phyloP scores from a whole-genome alignment of 2,329 filamentous ascomycete genomes.

The Sarocladium kiliense region DNA sequence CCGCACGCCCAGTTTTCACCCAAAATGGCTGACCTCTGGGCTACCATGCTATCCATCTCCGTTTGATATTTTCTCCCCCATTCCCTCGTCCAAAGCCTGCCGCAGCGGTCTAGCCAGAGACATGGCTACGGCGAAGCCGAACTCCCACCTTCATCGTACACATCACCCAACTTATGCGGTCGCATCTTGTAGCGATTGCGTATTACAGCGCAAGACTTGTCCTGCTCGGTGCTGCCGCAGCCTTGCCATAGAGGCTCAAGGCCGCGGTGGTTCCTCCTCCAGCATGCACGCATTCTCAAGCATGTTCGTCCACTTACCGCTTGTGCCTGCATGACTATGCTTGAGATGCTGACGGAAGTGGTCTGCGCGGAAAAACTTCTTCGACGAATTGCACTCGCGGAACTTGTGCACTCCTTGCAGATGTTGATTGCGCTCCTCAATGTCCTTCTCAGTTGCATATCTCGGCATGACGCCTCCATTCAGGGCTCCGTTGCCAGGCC shows the following conservation, averaged over 20 bases:
- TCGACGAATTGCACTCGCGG: constrained; percentile 93
- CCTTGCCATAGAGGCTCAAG: constrained; percentile 36
- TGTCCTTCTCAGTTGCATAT: constrained; percentile 71
- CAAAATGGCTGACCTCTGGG: neutral
- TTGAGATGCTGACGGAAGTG: constrained; percentile 98
- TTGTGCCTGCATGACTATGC: constrained; percentile 92
- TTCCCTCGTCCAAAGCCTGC: neutral
- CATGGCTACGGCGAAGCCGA: neutral
- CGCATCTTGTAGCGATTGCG: neutral
- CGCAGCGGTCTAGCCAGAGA: neutral
- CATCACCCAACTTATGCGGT: neutral
- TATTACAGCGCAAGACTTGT: neutral
- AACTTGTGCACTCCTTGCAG: constrained; percentile 93
- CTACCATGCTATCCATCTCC: neutral
- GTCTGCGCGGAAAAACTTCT: constrained; percentile 96
- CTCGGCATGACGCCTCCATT: constrained; percentile 31
- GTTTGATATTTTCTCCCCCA: neutral
- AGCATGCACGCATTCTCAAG: constrained; percentile 96
- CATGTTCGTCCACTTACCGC: constrained; percentile 98
- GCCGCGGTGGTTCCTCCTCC: constrained; percentile 61
- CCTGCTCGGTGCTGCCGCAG: neutral
- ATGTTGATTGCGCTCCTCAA: constrained; percentile 82
- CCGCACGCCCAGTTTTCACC: neutral
- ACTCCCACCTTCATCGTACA: no score
- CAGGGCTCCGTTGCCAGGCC: constrained; percentile 25